Evolutionary conservation across 2,329 filamentous ascomycete genomes (phyloP).

Genomic region (Massarina eburnea): DNA sequence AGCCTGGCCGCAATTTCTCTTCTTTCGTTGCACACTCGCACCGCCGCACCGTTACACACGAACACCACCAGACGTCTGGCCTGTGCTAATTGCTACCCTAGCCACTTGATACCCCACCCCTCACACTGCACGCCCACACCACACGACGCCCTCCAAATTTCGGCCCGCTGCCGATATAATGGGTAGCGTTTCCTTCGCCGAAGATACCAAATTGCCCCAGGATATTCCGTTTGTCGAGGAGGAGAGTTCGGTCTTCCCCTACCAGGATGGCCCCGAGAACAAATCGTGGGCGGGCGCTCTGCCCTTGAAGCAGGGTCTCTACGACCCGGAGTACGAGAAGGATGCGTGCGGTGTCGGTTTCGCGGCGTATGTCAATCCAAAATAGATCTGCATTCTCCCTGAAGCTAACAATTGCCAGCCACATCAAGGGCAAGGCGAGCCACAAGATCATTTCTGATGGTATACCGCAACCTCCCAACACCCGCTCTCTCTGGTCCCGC

Average conservation of each 20-base stretch:
- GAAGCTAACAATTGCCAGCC: slow-evolving; percentile 56
- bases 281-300: slow-evolving; percentile 94
- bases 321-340: slow-evolving; percentile 94
- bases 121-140: slow-evolving; percentile 10
- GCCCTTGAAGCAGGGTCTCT: slow-evolving; percentile 97
- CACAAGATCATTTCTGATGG: slow-evolving; percentile 99
- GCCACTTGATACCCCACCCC: slow-evolving; percentile 21
- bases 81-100: slow-evolving; percentile 5
- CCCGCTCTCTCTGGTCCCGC: background rate
- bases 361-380: slow-evolving; percentile 71
- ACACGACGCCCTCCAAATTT: slow-evolving; percentile 30
- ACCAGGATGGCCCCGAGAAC: slow-evolving; percentile 74
- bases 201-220: slow-evolving; percentile 53
- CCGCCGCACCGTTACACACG: background rate
- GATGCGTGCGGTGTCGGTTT: slow-evolving; percentile 99
- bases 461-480: slow-evolving; percentile 50
- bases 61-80: slow-evolving; percentile 3
- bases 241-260: slow-evolving; percentile 72
- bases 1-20: slow-evolving; percentile 15
- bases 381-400: background rate
- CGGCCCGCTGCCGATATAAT: slow-evolving; percentile 57
- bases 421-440: slow-evolving; percentile 95
- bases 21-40: slow-evolving; percentile 5
- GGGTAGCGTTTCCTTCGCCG: slow-evolving; percentile 56
- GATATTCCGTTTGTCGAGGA: slow-evolving; percentile 58